Evolutionary conservation across 495 filamentous ascomycete species (phyloP), one percentile per base, ranked within the genome.

Genomic region (Platismatia glauca): DNA sequence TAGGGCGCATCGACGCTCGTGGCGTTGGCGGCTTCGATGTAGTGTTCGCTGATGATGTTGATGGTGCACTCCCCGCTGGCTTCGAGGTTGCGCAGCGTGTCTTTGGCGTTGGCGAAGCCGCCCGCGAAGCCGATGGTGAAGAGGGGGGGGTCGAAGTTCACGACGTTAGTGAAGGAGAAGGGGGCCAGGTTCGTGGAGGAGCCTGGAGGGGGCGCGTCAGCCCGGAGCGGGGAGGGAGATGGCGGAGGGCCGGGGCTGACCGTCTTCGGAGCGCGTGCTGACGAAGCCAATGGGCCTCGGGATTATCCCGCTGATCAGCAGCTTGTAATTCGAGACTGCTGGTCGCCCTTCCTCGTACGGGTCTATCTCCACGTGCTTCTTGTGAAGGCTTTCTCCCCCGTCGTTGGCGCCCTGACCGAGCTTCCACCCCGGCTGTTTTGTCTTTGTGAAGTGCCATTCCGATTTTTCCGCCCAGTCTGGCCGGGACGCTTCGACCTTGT

Each of bases 131-230:
- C 90, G 22, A 97, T 75, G n/a, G 80, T 79, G 75, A 97, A 95
- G 34, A 96, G 77, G 1, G 94, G 94, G 4, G 94, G 93, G 71
- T 97, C 93, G 70, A 95, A 90, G 69, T 86, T 85, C 66, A 96
- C 81, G 13, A 97, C 70, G 63, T 90, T 82, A 64, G 90, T 87
- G 76, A 94, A 96, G 65, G 82, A 86, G 77, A 92, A 96, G 0
- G 91, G 92, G 1, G 93, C 88, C 7, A 97, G 80, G 73, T 97
- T 97, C 5, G 78, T 79, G 64, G 78, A 77, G 31, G 55, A 74
- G 48, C 80, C 72, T 73, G n/a, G 35, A 53, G 29, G 3, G 24
- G 18, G 52, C 9, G 4, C 29, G 44, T 39, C 31, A 46, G 50
- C 18, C 11, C 5, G 27, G 4, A 58, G 33, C 9, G 44, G 7